Conservation (phyloP, 208 protist species). For the Trypanosoma melophagium region DNA sequence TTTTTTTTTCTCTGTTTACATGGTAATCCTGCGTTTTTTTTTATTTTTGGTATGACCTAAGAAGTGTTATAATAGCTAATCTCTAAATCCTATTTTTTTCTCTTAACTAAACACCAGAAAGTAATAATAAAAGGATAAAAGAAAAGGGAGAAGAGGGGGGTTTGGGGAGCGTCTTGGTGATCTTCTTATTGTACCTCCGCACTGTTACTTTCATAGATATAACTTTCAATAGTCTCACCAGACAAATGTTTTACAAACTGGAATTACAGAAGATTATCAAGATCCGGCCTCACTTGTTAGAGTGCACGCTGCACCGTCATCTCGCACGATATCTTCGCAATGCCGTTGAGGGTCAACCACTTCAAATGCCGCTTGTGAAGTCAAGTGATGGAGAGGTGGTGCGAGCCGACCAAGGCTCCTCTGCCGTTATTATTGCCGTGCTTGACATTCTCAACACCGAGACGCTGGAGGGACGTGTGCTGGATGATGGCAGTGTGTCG, state of each 20-base stretch:
- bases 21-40: too few relatives aligned
- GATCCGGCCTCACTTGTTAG: conserved; percentile 64
- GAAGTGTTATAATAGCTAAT: too few relatives aligned
- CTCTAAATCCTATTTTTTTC: too few relatives aligned
- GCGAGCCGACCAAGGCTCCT: conserved; percentile 52
- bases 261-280: conserved; percentile 69
- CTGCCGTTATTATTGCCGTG: conserved; percentile 74
- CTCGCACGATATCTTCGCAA: conserved; percentile 65
- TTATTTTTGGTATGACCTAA: too few relatives aligned
- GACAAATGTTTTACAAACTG: conserved; percentile 81
- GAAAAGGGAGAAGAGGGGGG: too few relatives aligned
- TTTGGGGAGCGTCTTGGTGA: too few relatives aligned
- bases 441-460: conserved; percentile 77
- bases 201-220: too few relatives aligned
- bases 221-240: not conserved
- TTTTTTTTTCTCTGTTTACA: too few relatives aligned
- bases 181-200: too few relatives aligned
- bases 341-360: conserved; percentile 71
- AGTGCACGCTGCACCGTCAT: conserved; percentile 59
- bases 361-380: conserved; percentile 37
- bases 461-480: conserved; percentile 67
- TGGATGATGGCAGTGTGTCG: conserved; percentile 75
- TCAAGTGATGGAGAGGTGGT: conserved; percentile 12
- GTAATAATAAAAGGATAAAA: too few relatives aligned
- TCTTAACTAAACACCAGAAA: too few relatives aligned